phyloP scores from a whole-genome alignment of 768 basidiomycete species.

The Kwoniella europaea region DNA sequence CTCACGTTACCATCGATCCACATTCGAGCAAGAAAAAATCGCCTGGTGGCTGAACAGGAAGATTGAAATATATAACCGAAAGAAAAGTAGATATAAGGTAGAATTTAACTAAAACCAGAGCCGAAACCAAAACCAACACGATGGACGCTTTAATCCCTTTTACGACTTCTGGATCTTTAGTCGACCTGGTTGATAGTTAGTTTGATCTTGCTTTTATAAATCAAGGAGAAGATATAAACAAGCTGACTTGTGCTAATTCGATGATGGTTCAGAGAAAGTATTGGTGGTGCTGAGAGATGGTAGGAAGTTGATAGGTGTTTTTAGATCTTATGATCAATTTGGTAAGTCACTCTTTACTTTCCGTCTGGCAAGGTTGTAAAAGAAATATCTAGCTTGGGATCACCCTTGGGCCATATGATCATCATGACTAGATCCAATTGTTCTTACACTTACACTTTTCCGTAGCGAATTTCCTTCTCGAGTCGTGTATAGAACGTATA shows the following conservation, averaged over 20 bases:
- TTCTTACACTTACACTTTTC: background rate
- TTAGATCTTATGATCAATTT: slow-evolving; percentile 98
- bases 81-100: too few species aligned
- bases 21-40: too few species aligned
- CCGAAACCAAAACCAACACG: too few species aligned
- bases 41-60: too few species aligned
- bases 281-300: slow-evolving; percentile 95
- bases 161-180: slow-evolving; percentile 96
- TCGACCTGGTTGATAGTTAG: slow-evolving; percentile 99
- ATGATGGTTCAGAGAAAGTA: slow-evolving; percentile 75
- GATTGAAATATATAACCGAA: too few species aligned
- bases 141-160: slow-evolving; percentile 99
- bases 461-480: slow-evolving; percentile 92
- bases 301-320: slow-evolving; percentile 90
- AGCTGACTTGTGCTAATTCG: slow-evolving; percentile 4
- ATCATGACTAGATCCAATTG: background rate
- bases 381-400: background rate
- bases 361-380: background rate
- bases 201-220: slow-evolving; percentile 60
- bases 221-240: too few species aligned
- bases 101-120: too few species aligned
- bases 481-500: slow-evolving; percentile 93
- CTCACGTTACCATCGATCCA: too few species aligned
- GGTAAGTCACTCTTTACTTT: slow-evolving; percentile 65
- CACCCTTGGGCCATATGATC: background rate